Evolutionary conservation across 2,329 filamentous ascomycete genomes (phyloP), one percentile per base, ranked within the genome.

Genomic region (Rhinocladiella mackenziei): DNA sequence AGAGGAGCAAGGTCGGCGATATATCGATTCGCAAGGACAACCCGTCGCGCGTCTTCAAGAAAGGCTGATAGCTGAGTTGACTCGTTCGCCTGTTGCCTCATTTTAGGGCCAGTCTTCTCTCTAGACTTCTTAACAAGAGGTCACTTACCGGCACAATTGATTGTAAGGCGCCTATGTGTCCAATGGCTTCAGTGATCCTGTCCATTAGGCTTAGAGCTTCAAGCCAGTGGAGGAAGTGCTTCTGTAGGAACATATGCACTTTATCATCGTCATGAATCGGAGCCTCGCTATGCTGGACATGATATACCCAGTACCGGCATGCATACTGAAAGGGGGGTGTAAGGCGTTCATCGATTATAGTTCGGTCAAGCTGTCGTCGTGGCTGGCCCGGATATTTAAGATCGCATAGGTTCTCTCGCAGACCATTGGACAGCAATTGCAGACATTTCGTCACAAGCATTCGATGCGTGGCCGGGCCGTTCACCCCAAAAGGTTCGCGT

Each of bases 201-300:
- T n/a, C n/a, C n/a, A n/a, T n/a, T n/a, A n/a, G n/a, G n/a, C n/a
- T n/a, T 11, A 61, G 49, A 15, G 54, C 54, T 40, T 62, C 55
- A n/a, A 62, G 10, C 59, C 55, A 59, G 30, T 60, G 50, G 4
- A 60, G 33, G 26, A 59, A 56, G 46, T 60, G 47, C 28, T 37
- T 31, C 26, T 51, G 15, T 3, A 59, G 45, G 17, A 60, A 60
- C 1, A 34, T 2, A 9, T 39, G 8, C 7, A 51, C 19, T 5
- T 36, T 10, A 28, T 41, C 32, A 9, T 33, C n/a, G 11, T 43
- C 34, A 26, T 11, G 7, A 11, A 26, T 26, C 23, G 7, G 7
- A 7, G 7, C 7, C 11, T 11, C 23, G 11, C 23, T 26, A 11
- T 26, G 23, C 7, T 26, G 23, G 11, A 26, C 7, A 11, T 26